Percentiles rank a stretch among this genome's conserved stretches.
These are phyloP conservation scores for Russula earlei DNA, from an alignment of 768 basidiomycete genomes.

Conservation along the genomic window DNA sequence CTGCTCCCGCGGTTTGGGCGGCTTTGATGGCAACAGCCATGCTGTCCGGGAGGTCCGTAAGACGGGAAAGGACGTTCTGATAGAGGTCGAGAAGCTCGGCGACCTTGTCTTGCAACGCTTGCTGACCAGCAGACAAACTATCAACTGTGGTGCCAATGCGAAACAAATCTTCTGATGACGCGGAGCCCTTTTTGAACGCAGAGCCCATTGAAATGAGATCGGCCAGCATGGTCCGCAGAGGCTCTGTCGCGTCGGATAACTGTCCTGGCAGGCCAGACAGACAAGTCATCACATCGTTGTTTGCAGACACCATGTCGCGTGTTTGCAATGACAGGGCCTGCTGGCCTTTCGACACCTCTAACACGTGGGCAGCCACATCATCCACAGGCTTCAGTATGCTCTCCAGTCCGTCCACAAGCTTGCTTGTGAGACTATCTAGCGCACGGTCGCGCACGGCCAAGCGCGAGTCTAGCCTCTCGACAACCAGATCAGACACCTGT, in stretches of 20 bases:
- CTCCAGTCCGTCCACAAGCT: slow-evolving; percentile 45
- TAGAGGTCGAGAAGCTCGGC: slow-evolving; percentile 43
- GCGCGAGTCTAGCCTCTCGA: slow-evolving; percentile 75
- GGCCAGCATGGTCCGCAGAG: slow-evolving; percentile 30
- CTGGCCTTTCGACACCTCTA: slow-evolving; percentile 35
- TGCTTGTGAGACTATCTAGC: slow-evolving; percentile 47
- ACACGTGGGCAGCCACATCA: slow-evolving; percentile 35
- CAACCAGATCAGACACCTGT: slow-evolving; percentile 80
- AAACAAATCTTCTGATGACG: slow-evolving; percentile 25
- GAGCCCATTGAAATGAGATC: slow-evolving; percentile 19
- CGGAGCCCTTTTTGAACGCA: slow-evolving; percentile 18
- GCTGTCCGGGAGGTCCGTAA: slow-evolving; percentile 50
- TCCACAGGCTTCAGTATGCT: slow-evolving; percentile 34
- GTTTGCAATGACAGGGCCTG: slow-evolving; percentile 31
- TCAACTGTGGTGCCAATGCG: slow-evolving; percentile 44
- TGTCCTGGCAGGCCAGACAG: slow-evolving; percentile 41
- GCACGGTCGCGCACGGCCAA: slow-evolving; percentile 68
- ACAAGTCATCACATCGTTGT: slow-evolving; percentile 33
- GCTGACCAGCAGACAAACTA: slow-evolving; percentile 41
- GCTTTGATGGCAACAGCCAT: slow-evolving; percentile 44
- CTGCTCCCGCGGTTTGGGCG: slow-evolving; percentile 52
- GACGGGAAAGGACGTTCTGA: slow-evolving; percentile 42
- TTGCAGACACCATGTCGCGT: slow-evolving; percentile 32
- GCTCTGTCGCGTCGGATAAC: slow-evolving; percentile 36
- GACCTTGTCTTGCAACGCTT: slow-evolving; percentile 37